phyloP scores from a whole-genome alignment of 2,329 filamentous ascomycete genomes.

The Phoma sp. region DNA sequence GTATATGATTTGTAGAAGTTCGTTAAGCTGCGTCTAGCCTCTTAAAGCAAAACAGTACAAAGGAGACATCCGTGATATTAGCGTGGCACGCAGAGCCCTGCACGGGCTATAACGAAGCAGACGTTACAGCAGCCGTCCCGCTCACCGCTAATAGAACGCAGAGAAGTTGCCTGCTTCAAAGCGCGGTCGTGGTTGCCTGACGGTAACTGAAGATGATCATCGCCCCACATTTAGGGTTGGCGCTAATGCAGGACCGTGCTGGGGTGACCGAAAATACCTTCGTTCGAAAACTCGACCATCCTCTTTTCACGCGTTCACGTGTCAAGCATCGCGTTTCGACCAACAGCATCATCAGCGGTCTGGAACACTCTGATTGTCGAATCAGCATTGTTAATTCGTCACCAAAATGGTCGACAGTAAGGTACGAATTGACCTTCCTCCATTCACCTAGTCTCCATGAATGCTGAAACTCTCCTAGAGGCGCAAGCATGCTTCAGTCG shows the following conservation, averaged over 20 bases:
- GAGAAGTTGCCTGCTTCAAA: background rate
- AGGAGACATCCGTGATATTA: no score
- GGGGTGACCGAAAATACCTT: slow-evolving; percentile 19
- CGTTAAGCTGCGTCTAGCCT: no score
- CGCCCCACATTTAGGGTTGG: slow-evolving; percentile 3
- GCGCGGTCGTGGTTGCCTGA: slow-evolving; percentile 13
- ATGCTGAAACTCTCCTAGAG: slow-evolving; percentile 19
- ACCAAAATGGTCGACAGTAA: slow-evolving; percentile 15
- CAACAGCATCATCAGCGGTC: no score
- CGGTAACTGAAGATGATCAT: slow-evolving; percentile 1
- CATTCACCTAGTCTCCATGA: background rate
- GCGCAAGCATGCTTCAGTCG: slow-evolving; percentile 29
- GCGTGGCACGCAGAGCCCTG: no score
- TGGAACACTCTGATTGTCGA: no score
- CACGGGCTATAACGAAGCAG: no score
- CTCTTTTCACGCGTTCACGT: slow-evolving; percentile 19
- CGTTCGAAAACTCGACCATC: slow-evolving; percentile 8
- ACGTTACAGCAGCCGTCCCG: no score
- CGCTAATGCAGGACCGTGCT: slow-evolving; percentile 20
- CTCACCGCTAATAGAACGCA: no score
- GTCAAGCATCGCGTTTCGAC: background rate
- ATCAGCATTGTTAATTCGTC: background rate
- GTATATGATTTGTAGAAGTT: no score
- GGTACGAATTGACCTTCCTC: background rate
- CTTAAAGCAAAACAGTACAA: no score